These are phyloP conservation scores for Silene latifolia DNA, from an alignment of 148 eudicot species.

Conservation along the genomic window DNA sequence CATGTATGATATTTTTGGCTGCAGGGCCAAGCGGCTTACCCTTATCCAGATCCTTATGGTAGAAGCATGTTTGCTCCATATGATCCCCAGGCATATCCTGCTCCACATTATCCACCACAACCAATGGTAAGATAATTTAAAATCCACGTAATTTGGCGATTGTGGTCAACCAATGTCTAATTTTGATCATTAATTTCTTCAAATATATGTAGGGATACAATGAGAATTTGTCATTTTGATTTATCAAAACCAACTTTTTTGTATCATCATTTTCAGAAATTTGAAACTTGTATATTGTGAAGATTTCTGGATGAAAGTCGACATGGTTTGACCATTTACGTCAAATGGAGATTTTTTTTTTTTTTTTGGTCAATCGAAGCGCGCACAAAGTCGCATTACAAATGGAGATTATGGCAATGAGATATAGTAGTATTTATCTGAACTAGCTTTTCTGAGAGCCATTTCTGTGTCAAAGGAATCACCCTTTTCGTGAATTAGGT, in stretches of 20 bases:
- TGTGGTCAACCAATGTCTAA: no score
- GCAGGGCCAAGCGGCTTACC: constrained; percentile 69
- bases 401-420: no score
- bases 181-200: no score
- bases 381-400: no score
- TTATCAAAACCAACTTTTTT: neutral
- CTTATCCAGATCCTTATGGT: constrained; percentile 79
- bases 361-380: no score
- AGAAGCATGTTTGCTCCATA: constrained; percentile 72
- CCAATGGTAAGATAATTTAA: constrained; percentile 46
- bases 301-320: no score
- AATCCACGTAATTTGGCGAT: constrained; percentile 35
- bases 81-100: constrained; percentile 63
- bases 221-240: no score
- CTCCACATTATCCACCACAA: constrained; percentile 55
- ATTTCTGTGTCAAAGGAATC: constrained; percentile 4
- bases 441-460: neutral
- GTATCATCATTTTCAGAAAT: no score
- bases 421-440: neutral
- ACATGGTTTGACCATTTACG: no score
- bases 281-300: no score
- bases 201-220: no score
- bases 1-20: constrained; percentile 5
- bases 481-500: constrained; percentile 33
- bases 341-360: no score